These are phyloP conservation scores for Exophiala spinifera DNA, from an alignment of 2,329 filamentous ascomycete genomes.

Conservation along the genomic window DNA sequence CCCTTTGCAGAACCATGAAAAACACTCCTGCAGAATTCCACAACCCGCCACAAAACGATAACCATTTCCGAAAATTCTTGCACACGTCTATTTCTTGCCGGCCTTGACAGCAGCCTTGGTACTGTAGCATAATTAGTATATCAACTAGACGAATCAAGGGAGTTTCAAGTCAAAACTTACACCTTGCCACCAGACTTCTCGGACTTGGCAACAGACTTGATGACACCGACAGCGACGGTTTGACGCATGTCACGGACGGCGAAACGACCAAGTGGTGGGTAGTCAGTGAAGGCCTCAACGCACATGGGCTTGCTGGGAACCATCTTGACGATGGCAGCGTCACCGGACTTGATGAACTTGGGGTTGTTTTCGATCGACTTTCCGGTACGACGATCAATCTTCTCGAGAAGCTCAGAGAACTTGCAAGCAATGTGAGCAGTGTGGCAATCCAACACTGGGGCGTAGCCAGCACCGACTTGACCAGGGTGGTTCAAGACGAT, in stretches of 20 bases:
- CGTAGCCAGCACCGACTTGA: conserved; percentile 98
- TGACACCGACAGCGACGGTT: conserved; percentile 60
- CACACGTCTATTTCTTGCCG: conserved; percentile 53
- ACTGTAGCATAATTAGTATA: background rate
- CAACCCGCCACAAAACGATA: conserved; percentile 7
- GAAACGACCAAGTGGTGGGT: conserved; percentile 99
- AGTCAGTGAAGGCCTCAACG: conserved; percentile 99
- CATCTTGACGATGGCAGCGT: conserved; percentile 99
- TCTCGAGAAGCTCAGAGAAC: conserved; percentile 98
- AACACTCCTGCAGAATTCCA: conserved; percentile 13
- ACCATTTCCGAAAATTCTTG: conserved; percentile 10
- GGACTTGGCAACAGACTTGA: conserved; percentile 78
- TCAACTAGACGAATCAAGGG: conserved; percentile 46
- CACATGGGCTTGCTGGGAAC: conserved; percentile 99
- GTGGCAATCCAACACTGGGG: conserved; percentile 99
- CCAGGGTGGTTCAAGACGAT: conserved; percentile 99
- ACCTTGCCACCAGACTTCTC: conserved; percentile 59
- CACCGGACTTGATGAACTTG: conserved; percentile 99
- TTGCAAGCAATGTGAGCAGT: conserved; percentile 99
- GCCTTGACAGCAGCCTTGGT: conserved; percentile 81
- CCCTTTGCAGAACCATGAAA: conserved; percentile 8
- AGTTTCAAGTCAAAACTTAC: conserved; percentile 13
- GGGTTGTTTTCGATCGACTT: conserved; percentile 88
- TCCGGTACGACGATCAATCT: conserved; percentile 99
- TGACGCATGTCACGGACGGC: conserved; percentile 94